Evolutionary conservation across 192 early-diverging fungal genomes (phyloP).

Genomic region (Jimgerdemannia flammicorona): DNA sequence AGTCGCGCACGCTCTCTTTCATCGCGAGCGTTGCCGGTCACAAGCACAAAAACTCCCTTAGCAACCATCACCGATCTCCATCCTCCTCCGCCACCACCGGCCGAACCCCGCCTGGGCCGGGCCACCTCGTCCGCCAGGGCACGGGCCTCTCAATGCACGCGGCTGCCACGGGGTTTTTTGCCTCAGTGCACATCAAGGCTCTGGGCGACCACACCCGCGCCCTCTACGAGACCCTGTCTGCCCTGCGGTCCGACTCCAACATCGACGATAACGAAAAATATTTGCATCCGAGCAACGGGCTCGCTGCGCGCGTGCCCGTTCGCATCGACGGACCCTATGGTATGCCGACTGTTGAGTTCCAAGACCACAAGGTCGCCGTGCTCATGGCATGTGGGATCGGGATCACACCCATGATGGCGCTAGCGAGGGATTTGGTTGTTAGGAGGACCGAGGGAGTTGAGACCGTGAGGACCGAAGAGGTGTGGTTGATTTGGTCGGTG

Average conservation of each 20-base stretch:
- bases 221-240: constrained; percentile 7
- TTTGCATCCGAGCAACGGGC: background rate
- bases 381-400: constrained; percentile 34
- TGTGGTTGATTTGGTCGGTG: constrained; percentile 40
- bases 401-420: constrained; percentile 34
- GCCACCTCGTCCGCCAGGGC: too few species aligned
- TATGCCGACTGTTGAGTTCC: constrained; percentile 23
- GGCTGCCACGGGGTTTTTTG: constrained; percentile 5
- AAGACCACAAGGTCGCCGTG: constrained; percentile 21
- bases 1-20: background rate
- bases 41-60: background rate
- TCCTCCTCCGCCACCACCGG: background rate
- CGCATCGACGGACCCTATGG: constrained; percentile 42
- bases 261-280: background rate
- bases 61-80: too few species aligned
- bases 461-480: constrained; percentile 23
- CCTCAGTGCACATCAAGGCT: constrained; percentile 33
- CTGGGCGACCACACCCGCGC: constrained; percentile 25
- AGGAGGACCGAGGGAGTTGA: constrained; percentile 17
- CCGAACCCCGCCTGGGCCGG: background rate
- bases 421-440: constrained; percentile 33
- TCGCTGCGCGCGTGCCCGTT: background rate
- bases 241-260: background rate
- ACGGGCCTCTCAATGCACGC: background rate
- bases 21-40: background rate